phyloP scores from a whole-genome alignment of 805 yeast genomes.

The Candida rishiriensis region DNA sequence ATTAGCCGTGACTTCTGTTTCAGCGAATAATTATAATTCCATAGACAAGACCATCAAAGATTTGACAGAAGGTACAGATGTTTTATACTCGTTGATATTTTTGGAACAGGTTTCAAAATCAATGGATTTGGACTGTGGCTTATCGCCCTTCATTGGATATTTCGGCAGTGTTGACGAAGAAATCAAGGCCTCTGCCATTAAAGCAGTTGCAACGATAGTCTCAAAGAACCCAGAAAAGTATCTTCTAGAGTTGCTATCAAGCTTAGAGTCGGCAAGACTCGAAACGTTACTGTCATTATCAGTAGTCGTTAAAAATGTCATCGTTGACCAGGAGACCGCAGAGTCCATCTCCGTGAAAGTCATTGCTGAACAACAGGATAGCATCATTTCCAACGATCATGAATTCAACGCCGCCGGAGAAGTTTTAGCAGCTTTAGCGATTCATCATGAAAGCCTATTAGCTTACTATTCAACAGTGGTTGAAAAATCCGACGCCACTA shows the following conservation, averaged over 20 bases:
- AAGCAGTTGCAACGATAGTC: constrained; percentile 48
- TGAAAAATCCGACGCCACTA: constrained; percentile 5
- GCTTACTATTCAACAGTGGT: constrained; percentile 11
- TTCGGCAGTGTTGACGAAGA: constrained; percentile 29
- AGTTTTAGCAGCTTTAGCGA: constrained; percentile 20
- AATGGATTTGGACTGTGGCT: constrained; percentile 28
- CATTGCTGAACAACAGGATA: constrained; percentile 2
- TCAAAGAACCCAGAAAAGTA: constrained; percentile 35
- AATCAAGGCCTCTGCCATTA: constrained; percentile 44
- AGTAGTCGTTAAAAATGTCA: constrained; percentile 6
- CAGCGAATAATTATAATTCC: constrained; percentile 29
- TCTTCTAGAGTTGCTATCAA: constrained; percentile 34
- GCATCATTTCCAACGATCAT: constrained; percentile 7
- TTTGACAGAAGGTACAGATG: constrained; percentile 17
- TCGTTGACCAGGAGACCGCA: constrained; percentile 6
- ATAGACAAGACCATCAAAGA: constrained; percentile 17
- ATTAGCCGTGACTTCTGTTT: constrained; percentile 32
- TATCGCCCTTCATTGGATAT: constrained; percentile 33
- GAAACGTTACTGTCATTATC: constrained; percentile 8
- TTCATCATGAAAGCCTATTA: constrained; percentile 10
- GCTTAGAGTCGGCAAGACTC: background rate
- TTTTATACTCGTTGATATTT: constrained; percentile 33
- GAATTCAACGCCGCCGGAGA: constrained; percentile 23
- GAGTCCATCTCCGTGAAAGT: constrained; percentile 8
- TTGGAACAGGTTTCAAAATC: constrained; percentile 47